Evolutionary conservation across 2,329 filamentous ascomycete genomes (phyloP).

Genomic region (Stagonosporopsis vannaccii): DNA sequence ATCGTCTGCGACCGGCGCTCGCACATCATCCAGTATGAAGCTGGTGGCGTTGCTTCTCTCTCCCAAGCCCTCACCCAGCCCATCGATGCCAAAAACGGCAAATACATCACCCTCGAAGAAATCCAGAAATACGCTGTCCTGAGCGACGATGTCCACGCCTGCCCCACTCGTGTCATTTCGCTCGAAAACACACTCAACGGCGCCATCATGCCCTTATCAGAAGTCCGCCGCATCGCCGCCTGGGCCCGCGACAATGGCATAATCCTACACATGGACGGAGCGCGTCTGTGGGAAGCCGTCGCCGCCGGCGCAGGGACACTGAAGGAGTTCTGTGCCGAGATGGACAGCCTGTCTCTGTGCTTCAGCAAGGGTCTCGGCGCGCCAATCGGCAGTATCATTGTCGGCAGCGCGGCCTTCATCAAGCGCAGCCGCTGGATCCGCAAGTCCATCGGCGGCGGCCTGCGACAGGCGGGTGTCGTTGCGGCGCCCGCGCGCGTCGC

Average conservation of each 20-base stretch:
- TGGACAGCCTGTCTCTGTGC: constrained; percentile 79
- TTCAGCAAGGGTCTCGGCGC: constrained; percentile 86
- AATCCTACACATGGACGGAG: constrained; percentile 79
- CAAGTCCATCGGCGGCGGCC: constrained; percentile 81
- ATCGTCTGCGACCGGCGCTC: constrained; percentile 80
- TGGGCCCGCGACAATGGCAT: constrained; percentile 71
- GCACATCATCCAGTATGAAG: constrained; percentile 78
- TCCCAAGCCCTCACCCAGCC: constrained; percentile 74
- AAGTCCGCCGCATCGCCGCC: constrained; percentile 71
- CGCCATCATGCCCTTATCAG: constrained; percentile 76
- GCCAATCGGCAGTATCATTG: constrained; percentile 78
- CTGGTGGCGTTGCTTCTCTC: constrained; percentile 72
- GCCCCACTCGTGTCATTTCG: constrained; percentile 80
- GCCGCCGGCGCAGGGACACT: constrained; percentile 72
- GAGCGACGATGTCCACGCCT: constrained; percentile 75
- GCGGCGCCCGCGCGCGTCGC: constrained; percentile 78
- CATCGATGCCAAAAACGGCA: constrained; percentile 73
- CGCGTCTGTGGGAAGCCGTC: constrained; percentile 82
- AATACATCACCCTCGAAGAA: constrained; percentile 79
- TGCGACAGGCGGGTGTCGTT: constrained; percentile 78
- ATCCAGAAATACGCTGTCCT: constrained; percentile 70
- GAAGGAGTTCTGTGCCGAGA: constrained; percentile 70
- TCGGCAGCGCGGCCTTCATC: constrained; percentile 65
- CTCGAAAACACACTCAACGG: constrained; percentile 88
- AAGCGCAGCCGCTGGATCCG: constrained; percentile 76